Conservation (phyloP, 2,329 filamentous ascomycete species). For the Coniella vitis region DNA sequence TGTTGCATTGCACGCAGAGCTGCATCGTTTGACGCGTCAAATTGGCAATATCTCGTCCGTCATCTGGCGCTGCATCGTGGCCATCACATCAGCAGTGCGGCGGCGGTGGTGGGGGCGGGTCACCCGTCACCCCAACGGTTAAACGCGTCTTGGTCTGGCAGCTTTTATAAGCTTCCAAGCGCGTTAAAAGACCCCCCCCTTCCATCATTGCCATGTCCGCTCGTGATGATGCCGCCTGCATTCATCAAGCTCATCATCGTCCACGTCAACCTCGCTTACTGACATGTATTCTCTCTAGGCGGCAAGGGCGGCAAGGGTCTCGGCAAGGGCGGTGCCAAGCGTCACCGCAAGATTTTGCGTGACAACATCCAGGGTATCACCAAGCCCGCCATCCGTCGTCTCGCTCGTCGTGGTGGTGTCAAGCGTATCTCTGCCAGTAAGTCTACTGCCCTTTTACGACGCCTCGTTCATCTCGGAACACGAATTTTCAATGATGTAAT, state of each 20-base stretch:
- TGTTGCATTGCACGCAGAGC: slow-evolving; percentile 5
- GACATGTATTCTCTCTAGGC: slow-evolving; percentile 50
- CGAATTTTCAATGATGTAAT: too few relatives aligned
- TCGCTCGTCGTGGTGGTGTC: slow-evolving; percentile 98
- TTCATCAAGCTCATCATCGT: neutral
- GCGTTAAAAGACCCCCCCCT: slow-evolving; percentile 13
- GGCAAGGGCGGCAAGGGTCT: slow-evolving; percentile 97
- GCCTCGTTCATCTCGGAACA: neutral
- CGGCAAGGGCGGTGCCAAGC: slow-evolving; percentile 97
- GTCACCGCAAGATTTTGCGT: slow-evolving; percentile 97
- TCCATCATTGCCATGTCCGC: slow-evolving; percentile 1
- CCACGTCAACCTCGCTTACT: slow-evolving; percentile 27
- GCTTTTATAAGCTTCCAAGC: slow-evolving; percentile 8
- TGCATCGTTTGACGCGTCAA: slow-evolving; percentile 3
- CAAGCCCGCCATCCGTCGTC: slow-evolving; percentile 97
- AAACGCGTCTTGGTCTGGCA: slow-evolving; percentile 24
- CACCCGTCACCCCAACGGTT: slow-evolving; percentile 3
- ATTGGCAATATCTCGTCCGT: slow-evolving; percentile 6
- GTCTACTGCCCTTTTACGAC: slow-evolving; percentile 23
- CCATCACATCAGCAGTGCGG: slow-evolving; percentile 13
- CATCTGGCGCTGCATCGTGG: neutral
- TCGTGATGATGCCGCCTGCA: neutral
- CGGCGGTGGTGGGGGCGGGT: slow-evolving; percentile 16
- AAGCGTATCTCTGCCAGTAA: slow-evolving; percentile 98
- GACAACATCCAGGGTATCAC: slow-evolving; percentile 99